Evolutionary conservation across 768 basidiomycete species (phyloP).

Genomic region (Lactarius deliciosus): DNA sequence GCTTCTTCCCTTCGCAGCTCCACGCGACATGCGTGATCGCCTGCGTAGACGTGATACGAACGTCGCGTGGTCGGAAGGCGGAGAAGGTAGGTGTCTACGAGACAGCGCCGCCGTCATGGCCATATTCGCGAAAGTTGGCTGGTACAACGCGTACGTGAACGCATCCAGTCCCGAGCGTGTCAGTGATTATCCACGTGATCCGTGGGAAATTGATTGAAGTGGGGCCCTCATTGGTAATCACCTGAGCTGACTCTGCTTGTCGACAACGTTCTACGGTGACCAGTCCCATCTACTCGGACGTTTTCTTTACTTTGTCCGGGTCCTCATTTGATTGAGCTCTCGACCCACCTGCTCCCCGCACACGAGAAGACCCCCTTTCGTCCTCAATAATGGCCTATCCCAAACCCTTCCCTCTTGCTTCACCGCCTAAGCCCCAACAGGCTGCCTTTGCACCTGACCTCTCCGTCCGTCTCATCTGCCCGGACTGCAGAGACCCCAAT

Average conservation of each 20-base stretch:
- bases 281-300: conserved; percentile 4
- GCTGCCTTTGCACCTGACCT: conserved; percentile 80
- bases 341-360: conserved; percentile 3
- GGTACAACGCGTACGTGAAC: conserved; percentile 60
- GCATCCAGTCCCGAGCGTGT: too few species aligned
- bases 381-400: conserved; percentile 28
- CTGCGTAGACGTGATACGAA: conserved; percentile 61
- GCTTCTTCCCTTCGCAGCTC: conserved; percentile 80
- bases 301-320: background rate
- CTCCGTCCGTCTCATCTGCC: conserved; percentile 88
- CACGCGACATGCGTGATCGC: conserved; percentile 76
- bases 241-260: background rate
- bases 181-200: background rate
- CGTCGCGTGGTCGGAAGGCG: conserved; percentile 76
- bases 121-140: conserved; percentile 13
- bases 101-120: conserved; percentile 13
- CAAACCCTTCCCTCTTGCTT: conserved; percentile 76
- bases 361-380: conserved; percentile 1
- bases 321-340: background rate
- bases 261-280: conserved; percentile 2
- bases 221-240: background rate
- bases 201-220: background rate
- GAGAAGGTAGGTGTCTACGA: conserved; percentile 72
- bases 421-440: conserved; percentile 53
- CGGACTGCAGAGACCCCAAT: conserved; percentile 91